Evolutionary conservation across 2,329 filamentous ascomycete genomes (phyloP).

Genomic region (Cladosporium sphaerospermum): DNA sequence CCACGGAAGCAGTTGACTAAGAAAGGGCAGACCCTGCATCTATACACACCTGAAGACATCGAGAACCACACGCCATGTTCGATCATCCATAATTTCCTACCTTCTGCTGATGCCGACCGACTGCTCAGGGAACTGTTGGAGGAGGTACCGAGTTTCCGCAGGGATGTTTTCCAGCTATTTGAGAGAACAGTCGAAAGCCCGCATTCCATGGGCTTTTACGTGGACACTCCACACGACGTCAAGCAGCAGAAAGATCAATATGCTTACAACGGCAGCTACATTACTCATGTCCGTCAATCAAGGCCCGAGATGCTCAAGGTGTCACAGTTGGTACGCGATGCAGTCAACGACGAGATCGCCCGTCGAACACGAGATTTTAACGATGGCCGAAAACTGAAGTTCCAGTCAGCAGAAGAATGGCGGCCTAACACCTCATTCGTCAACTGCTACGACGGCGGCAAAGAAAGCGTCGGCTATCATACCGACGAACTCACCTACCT

Average conservation of each 20-base stretch:
- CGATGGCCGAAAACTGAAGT: constrained; percentile 66
- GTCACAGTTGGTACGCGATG: constrained; percentile 61
- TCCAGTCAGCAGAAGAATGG: constrained; percentile 71
- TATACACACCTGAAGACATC: constrained; percentile 77
- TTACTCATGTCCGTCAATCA: constrained; percentile 70
- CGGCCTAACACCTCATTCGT: constrained; percentile 85
- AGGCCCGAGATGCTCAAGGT: constrained; percentile 68
- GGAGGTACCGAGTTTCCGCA: constrained; percentile 66
- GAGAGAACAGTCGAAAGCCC: constrained; percentile 80
- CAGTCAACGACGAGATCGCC: constrained; percentile 73
- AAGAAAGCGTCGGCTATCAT: constrained; percentile 85
- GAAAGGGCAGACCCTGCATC: constrained; percentile 75
- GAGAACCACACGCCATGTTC: constrained; percentile 81
- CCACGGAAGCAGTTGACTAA: constrained; percentile 49
- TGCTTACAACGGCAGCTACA: constrained; percentile 71
- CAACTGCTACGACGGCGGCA: constrained; percentile 81
- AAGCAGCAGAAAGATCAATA: constrained; percentile 70
- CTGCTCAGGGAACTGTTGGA: constrained; percentile 69
- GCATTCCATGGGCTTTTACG: constrained; percentile 78
- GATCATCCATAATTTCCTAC: constrained; percentile 86
- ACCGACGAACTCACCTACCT: constrained; percentile 90
- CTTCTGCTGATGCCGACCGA: constrained; percentile 61
- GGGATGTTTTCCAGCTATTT: constrained; percentile 75
- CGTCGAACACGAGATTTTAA: constrained; percentile 63
- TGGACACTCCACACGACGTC: constrained; percentile 66